phyloP scores from a whole-genome alignment of 441 rosid genomes.

The Croton setiger region DNA sequence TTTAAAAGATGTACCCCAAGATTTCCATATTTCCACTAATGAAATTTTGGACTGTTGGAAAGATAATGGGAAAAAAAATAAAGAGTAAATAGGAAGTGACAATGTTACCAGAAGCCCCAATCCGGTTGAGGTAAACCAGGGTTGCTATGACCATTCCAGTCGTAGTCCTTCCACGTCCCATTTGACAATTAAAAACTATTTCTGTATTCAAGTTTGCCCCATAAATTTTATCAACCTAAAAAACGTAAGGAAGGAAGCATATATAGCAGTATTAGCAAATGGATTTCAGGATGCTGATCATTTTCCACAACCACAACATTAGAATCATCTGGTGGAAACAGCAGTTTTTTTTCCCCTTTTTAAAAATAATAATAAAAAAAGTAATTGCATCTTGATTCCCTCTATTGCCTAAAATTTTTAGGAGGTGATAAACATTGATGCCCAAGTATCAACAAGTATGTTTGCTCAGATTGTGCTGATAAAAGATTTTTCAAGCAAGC shows the following conservation, averaged over 20 bases:
- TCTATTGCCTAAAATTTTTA: not conserved
- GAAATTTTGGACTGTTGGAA: not conserved
- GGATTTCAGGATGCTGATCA: constrained; percentile 1
- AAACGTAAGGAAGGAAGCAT: constrained; percentile 18
- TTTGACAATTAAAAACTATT: constrained; percentile 94
- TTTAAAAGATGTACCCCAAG: not conserved
- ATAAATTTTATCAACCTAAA: constrained; percentile 85
- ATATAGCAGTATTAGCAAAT: constrained; percentile 16
- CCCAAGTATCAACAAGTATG: not conserved
- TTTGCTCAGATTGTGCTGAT: not conserved
- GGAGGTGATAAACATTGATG: constrained; percentile 2
- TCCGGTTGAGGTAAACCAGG: constrained; percentile 82
- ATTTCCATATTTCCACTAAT: not conserved
- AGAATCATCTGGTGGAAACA: not conserved
- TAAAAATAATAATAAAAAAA: no score
- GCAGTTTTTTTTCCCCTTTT: no score
- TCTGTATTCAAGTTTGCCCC: constrained; percentile 67
- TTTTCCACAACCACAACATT: constrained; percentile 1
- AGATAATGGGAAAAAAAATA: not conserved
- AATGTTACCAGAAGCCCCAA: constrained; percentile 80
- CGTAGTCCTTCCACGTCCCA: constrained; percentile 99
- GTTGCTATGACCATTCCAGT: constrained; percentile 99
- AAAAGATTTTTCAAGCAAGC: not conserved
- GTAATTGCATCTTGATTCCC: no score
- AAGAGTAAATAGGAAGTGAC: constrained; percentile 18